Conservation (phyloP, 1,284 basidiomycete genomes). For the Malassezia japonica region DNA sequence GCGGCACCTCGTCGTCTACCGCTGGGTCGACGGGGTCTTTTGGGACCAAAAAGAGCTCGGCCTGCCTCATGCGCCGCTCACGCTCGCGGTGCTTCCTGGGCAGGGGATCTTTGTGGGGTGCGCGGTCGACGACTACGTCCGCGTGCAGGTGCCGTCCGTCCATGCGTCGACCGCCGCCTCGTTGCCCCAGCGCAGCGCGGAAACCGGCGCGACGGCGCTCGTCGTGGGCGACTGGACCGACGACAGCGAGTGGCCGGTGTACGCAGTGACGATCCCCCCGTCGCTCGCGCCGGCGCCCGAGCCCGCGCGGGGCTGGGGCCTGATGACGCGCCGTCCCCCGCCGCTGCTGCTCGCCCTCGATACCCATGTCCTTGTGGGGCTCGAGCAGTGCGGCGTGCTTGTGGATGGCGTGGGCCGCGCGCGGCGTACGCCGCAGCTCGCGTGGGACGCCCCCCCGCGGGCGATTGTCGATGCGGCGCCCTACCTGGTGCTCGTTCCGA, state of each 20-base stretch:
- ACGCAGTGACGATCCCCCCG: background rate
- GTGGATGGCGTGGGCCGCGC: constrained; percentile 2
- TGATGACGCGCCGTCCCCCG: background rate
- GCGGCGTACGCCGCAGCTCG: background rate
- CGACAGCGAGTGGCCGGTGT: constrained; percentile 9
- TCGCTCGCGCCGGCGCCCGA: background rate
- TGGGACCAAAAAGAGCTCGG: constrained; percentile 66
- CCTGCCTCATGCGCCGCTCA: constrained; percentile 74
- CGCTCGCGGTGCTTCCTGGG: constrained; percentile 54
- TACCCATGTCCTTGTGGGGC: background rate
- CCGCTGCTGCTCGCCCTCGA: background rate
- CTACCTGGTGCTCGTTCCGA: constrained; percentile 3
- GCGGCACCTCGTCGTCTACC: constrained; percentile 72
- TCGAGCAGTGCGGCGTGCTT: background rate
- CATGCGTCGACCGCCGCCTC: constrained; percentile 7
- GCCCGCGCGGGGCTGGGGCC: background rate
- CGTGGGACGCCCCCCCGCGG: constrained; percentile 52
- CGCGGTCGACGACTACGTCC: constrained; percentile 1
- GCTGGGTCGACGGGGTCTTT: constrained; percentile 70
- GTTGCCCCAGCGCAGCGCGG: constrained; percentile 2
- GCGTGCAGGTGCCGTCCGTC: constrained; percentile 1
- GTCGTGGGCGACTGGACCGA: constrained; percentile 4
- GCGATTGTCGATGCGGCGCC: constrained; percentile 51
- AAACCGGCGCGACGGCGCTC: background rate
- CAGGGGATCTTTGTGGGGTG: constrained; percentile 4